Evolutionary conservation across 1,284 basidiomycete species (phyloP).

Genomic region (Leccinum cinnamomeum): DNA sequence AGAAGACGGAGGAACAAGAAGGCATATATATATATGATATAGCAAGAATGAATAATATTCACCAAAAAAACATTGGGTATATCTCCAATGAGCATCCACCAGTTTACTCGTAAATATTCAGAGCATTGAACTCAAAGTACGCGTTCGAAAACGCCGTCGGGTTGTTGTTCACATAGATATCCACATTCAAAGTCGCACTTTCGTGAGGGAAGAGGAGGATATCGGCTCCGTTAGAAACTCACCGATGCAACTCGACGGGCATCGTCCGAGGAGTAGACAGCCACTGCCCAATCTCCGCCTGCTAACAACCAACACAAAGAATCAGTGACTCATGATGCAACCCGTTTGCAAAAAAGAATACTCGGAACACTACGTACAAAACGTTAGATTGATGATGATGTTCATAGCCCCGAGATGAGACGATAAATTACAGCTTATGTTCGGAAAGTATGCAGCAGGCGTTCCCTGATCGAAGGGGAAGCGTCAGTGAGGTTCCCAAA

Average conservation of each 20-base stretch:
- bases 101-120: constrained; percentile 23
- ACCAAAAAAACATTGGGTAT: not conserved
- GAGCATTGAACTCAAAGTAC: constrained; percentile 31
- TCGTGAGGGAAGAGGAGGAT: not conserved
- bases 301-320: not conserved
- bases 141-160: constrained; percentile 20
- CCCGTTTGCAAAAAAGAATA: not conserved
- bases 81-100: not conserved
- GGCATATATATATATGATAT: not conserved
- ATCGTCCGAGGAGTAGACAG: constrained; percentile 31
- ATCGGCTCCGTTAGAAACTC: constrained; percentile 13
- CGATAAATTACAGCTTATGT: constrained; percentile 18
- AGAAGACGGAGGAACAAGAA: not conserved
- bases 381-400: constrained; percentile 26
- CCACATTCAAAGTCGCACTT: not conserved
- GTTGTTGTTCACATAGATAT: constrained; percentile 13
- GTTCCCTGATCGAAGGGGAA: constrained; percentile 15
- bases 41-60: not conserved
- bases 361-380: constrained; percentile 23
- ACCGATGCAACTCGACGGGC: constrained; percentile 37
- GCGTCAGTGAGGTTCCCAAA: not conserved
- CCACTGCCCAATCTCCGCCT: constrained; percentile 47
- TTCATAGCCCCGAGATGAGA: constrained; percentile 25
- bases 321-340: not conserved
- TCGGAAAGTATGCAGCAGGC: constrained; percentile 24